Percentiles rank a stretch among this genome's conserved stretches.
Evolutionary conservation across 2,329 filamentous ascomycete species (phyloP).

Genomic region (Apiospora arundinis): DNA sequence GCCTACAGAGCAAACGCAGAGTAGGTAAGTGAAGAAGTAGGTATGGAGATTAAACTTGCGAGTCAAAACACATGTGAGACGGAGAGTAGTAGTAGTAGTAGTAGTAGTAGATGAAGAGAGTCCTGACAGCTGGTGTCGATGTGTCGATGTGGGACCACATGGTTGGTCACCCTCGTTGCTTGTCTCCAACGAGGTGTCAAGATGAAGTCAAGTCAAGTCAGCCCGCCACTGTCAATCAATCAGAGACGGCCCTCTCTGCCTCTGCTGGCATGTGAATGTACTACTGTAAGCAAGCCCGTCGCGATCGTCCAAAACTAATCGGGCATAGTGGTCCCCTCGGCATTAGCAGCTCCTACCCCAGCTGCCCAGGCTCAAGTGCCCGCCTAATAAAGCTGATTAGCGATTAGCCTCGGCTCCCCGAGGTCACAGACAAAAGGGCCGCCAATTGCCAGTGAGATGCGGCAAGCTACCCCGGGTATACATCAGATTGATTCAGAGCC

Average conservation of each 20-base stretch:
- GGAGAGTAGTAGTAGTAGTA: background rate
- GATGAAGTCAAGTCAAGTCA: background rate
- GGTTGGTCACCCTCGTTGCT: background rate
- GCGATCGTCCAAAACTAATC: slow-evolving; percentile 25
- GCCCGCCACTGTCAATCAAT: background rate
- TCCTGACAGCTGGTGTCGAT: background rate
- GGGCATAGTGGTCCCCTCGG: slow-evolving; percentile 23
- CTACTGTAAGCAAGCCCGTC: background rate
- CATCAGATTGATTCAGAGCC: background rate
- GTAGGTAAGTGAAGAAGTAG: too few relatives aligned
- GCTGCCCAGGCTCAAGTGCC: background rate
- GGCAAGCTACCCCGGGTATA: slow-evolving; percentile 25
- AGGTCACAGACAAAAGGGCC: background rate
- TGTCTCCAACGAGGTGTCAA: background rate
- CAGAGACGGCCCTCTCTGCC: background rate
- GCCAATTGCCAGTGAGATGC: slow-evolving; percentile 14
- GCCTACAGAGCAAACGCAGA: background rate
- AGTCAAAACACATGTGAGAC: background rate
- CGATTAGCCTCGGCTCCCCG: slow-evolving; percentile 25
- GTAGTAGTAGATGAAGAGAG: background rate
- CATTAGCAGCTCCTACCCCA: slow-evolving; percentile 13
- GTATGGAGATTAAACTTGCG: background rate
- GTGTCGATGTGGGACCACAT: background rate
- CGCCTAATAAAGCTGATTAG: slow-evolving; percentile 16
- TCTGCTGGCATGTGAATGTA: background rate